Evolutionary conservation across 345 rosid species (phyloP).

Genomic region (Brassica cretica): DNA sequence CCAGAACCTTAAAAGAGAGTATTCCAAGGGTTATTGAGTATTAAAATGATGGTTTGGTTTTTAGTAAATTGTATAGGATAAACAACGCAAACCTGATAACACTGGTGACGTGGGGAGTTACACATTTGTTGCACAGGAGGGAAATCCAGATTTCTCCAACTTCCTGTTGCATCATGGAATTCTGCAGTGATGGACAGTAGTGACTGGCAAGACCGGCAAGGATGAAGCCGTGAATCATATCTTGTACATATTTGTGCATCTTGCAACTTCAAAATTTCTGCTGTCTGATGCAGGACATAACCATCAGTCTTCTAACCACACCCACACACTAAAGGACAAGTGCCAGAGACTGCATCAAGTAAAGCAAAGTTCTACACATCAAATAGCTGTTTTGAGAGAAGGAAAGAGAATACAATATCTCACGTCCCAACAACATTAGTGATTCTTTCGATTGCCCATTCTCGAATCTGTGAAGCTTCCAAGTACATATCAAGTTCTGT

Average conservation of each 20-base stretch:
- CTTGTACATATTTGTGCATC: too few relatives aligned
- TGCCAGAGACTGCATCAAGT: too few relatives aligned
- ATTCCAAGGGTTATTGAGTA: too few relatives aligned
- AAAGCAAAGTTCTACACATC: slow-evolving; percentile 16
- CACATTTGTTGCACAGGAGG: neutral
- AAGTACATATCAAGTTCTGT: slow-evolving; percentile 84
- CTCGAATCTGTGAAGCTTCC: slow-evolving; percentile 93
- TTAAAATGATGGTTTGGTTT: neutral
- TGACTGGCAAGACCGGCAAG: too few relatives aligned
- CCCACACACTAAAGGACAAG: too few relatives aligned
- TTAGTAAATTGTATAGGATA: neutral
- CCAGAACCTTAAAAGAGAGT: neutral
- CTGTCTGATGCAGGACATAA: too few relatives aligned
- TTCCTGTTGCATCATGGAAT: neutral
- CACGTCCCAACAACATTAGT: slow-evolving; percentile 87
- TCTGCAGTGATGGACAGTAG: too few relatives aligned
- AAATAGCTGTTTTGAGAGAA: slow-evolving; percentile 6
- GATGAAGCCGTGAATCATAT: too few relatives aligned
- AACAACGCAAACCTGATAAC: neutral
- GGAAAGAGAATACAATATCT: slow-evolving; percentile 30
- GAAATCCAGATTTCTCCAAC: neutral
- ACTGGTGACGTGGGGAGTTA: neutral
- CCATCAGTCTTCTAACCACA: too few relatives aligned
- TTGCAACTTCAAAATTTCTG: too few relatives aligned
- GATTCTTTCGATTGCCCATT: slow-evolving; percentile 86